A percentile compares a stretch with the other conserved stretches of the same genome.
Evolutionary conservation across 768 basidiomycete species (phyloP).

Genomic region (Suillus luteus): DNA sequence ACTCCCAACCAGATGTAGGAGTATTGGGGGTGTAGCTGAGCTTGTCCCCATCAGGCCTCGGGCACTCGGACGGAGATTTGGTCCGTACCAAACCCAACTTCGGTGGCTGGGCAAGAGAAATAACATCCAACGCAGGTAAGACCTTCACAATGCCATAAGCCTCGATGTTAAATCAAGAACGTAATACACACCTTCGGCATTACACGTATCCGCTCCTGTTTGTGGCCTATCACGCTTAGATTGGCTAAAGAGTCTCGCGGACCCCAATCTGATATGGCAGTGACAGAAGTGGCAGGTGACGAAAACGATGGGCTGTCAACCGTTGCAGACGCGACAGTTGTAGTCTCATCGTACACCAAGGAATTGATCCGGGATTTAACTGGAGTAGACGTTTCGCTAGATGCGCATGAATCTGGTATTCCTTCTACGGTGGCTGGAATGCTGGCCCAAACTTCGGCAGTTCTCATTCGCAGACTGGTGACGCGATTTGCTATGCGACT

Average conservation of each 20-base stretch:
- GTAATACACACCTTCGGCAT: not conserved
- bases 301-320: not conserved
- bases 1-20: not conserved
- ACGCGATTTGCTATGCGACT: conserved; percentile 27
- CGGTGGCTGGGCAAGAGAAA: not conserved
- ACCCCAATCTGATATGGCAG: conserved; percentile 4
- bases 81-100: not conserved
- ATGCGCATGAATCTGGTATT: not conserved
- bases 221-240: not conserved
- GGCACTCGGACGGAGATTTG: not conserved
- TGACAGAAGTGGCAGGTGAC: conserved; percentile 5
- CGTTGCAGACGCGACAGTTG: not conserved
- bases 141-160: not conserved
- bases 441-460: conserved; percentile 26
- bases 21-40: not conserved
- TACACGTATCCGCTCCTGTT: not conserved
- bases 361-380: not conserved
- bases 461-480: conserved; percentile 30
- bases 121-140: not conserved
- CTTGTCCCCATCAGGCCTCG: not conserved
- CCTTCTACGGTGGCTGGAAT: conserved; percentile 27
- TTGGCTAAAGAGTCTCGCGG: not conserved
- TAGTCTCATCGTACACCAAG: not conserved
- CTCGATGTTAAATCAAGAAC: no score
- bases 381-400: conserved; percentile 1